phyloP scores from a whole-genome alignment of 805 yeast genomes.

The Starmerella scarabaei region DNA sequence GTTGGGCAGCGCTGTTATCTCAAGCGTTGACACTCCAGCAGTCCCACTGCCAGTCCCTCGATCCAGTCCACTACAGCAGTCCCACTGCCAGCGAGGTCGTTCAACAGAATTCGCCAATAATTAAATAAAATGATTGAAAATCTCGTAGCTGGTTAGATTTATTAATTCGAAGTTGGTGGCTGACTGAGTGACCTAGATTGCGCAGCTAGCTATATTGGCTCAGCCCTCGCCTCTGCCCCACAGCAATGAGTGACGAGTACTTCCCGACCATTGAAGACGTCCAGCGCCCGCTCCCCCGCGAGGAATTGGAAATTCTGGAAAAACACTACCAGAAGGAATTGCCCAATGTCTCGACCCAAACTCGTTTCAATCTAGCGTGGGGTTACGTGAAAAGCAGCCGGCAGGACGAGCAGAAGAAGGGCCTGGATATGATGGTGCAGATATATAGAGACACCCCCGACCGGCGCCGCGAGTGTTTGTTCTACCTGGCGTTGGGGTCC shows the following conservation, averaged over 20 bases:
- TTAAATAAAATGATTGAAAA: too few species aligned
- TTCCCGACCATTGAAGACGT: constrained; percentile 21
- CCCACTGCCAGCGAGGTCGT: too few species aligned
- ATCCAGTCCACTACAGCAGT: too few species aligned
- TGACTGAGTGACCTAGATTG: too few species aligned
- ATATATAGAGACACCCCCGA: constrained; percentile 62
- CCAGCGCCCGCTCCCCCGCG: constrained; percentile 44
- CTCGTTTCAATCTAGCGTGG: constrained; percentile 93
- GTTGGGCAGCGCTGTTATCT: too few species aligned
- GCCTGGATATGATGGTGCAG: constrained; percentile 51
- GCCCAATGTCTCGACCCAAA: constrained; percentile 66
- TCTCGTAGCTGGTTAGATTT: too few species aligned
- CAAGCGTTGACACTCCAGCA: too few species aligned
- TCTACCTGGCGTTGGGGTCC: constrained; percentile 76
- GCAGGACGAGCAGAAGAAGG: constrained; percentile 57
- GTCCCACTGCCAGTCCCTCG: too few species aligned
- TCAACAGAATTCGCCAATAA: too few species aligned
- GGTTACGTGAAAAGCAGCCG: constrained; percentile 66
- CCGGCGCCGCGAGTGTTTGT: constrained; percentile 78
- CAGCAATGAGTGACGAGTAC: constrained; percentile 3
- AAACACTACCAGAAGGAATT: constrained; percentile 71
- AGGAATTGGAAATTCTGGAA: constrained; percentile 62
- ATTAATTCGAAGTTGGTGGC: too few species aligned
- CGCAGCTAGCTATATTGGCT: too few species aligned
- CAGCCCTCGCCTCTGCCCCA: too few species aligned